phyloP scores from a whole-genome alignment of 1,284 basidiomycete species.

The Heliocybe sulcata region DNA sequence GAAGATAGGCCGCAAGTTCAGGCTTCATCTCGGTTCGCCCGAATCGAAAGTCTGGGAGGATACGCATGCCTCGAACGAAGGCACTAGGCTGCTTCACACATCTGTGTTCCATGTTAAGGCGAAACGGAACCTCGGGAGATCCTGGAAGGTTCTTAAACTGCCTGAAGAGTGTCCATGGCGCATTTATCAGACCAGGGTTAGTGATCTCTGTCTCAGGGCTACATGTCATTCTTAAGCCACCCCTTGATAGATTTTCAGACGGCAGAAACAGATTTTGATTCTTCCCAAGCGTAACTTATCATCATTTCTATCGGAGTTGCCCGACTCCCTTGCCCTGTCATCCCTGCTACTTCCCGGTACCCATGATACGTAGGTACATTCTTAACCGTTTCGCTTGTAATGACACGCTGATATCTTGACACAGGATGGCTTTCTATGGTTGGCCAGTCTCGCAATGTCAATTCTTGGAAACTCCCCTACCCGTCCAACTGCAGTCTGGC shows the following conservation, averaged over 20 bases:
- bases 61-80: background rate
- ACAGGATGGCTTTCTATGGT: constrained; percentile 72
- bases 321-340: constrained; percentile 59
- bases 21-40: background rate
- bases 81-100: constrained; percentile 5
- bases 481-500: constrained; percentile 54
- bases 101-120: constrained; percentile 5
- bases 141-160: constrained; percentile 35
- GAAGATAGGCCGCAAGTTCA: background rate
- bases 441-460: constrained; percentile 80
- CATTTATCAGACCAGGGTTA: constrained; percentile 45
- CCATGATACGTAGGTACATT: constrained; percentile 55
- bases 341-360: constrained; percentile 75
- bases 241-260: constrained; percentile 15
- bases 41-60: background rate
- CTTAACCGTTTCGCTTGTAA: background rate
- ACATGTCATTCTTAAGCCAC: too few species aligned
- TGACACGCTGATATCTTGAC: background rate
- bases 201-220: constrained; percentile 13
- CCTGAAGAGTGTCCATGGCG: constrained; percentile 45
- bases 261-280: constrained; percentile 40
- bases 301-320: constrained; percentile 59
- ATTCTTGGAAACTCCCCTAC: constrained; percentile 41
- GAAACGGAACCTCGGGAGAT: constrained; percentile 11
- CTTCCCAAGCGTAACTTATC: constrained; percentile 49